These are phyloP conservation scores for Cornus florida DNA, from an alignment of 148 eudicot species.

Conservation along the genomic window DNA sequence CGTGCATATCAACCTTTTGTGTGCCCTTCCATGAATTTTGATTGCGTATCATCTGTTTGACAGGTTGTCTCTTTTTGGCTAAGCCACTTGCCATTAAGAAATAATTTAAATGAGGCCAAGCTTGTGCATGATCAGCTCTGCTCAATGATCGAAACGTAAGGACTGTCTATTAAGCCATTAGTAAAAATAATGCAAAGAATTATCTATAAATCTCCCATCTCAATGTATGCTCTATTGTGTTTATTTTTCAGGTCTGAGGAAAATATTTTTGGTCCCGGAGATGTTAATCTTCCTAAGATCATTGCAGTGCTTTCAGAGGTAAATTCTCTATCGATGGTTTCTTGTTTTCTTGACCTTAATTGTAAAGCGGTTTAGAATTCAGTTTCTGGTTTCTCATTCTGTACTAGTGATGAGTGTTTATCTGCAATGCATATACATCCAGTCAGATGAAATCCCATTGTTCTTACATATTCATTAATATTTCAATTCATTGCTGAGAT, in stretches of 20 bases:
- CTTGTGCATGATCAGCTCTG: constrained; percentile 51
- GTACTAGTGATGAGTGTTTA: no score
- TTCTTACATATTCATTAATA: not conserved
- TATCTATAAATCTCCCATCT: not conserved
- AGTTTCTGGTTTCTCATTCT: no score
- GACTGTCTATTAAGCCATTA: not conserved
- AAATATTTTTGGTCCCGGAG: constrained; percentile 39
- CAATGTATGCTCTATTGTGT: not conserved
- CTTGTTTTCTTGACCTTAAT: not conserved
- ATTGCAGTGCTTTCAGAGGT: constrained; percentile 52
- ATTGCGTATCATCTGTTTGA: not conserved
- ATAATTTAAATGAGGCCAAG: constrained; percentile 46
- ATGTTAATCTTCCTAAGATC: constrained; percentile 42
- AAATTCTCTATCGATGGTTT: not conserved
- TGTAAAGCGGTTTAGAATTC: not conserved
- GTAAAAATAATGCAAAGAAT: not conserved
- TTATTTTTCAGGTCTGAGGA: constrained; percentile 40
- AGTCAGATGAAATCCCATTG: not conserved
- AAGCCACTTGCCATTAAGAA: constrained; percentile 43
- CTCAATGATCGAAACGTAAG: constrained; percentile 46
- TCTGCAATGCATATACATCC: not conserved
- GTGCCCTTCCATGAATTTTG: not conserved
- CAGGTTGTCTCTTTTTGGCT: constrained; percentile 48
- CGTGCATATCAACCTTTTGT: not conserved
- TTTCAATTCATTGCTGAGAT: not conserved